Base-by-base conservation (phyloP, 257 asterid genomes). In the Salvia splendens region DNA sequence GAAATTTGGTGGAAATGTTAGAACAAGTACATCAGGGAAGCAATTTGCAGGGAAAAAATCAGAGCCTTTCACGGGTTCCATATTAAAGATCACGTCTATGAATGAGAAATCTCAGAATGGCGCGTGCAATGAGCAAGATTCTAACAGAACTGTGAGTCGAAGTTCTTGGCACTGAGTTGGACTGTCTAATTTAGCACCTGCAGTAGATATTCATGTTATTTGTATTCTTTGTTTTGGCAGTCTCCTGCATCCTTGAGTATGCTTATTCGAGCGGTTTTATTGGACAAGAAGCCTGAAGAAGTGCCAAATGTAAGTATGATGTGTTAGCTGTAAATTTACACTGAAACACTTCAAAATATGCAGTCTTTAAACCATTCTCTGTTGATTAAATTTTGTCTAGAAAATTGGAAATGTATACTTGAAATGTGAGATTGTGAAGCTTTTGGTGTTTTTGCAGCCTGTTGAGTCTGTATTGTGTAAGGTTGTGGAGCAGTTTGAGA, bases 251-350 rank as follows among this genome's bases (percentile, higher is more conserved):
- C 99, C 74, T 79, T 91, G 81, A 79, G 89, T 72, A 80, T 78
- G 87, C 99, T 91, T 54, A 84, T 94, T 75, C 96, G 91, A 68
- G 83, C 95, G 33, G 73, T 87, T 72, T 74, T 94, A 50, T 59
- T 79, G 76, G 95, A 94, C 66, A 91, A 87, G 95, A 94, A 87
- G 83, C 95, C 97, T 7, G 97, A 94, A 62, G 99, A 94, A 73
- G 92, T 94, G 81, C 96, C 96, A 49, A 82, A 74, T 83, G 98
- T 92, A 61, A 59, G 84, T 72, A 51, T 28, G 12, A 48, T 43
- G 30, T 35, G 36, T 54, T 35, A 46, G 53, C 14, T 71, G 65
- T 38, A 8, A 42, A 36, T 46, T n/a, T 12, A 49, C 55, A 12
- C 2, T 5, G 48, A 11, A 4, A 6, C 20, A 24, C 16, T 3